Evolutionary conservation across 23 red algal species (phyloP), one percentile per base, ranked within the genome.

Genomic region (Porphyridium purpureum): DNA sequence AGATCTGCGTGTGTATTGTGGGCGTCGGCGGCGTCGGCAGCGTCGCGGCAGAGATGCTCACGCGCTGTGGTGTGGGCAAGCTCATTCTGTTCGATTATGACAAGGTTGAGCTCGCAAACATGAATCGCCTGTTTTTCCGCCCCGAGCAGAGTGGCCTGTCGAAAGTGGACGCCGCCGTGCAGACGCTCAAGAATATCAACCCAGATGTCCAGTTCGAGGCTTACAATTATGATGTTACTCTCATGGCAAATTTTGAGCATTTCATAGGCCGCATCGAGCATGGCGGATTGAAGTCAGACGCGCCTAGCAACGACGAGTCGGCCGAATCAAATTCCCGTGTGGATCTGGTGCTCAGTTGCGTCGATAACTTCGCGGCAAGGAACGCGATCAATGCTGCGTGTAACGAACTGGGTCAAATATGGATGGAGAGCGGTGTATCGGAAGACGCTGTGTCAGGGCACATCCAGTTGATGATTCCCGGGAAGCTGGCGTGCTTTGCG

Each of bases 1-100:
- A 28, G 21, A 51, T 46, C 20, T 33, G 66, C 4, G 62, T 93
- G 15, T 57, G 50, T 14, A 53, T 93, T 5, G 72, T 93, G 4
- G 84, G 84, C 30, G 65, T 93, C 20, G 84, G 84, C 15, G 84
- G 84, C 23, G 70, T 93, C 1, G 84, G 84, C 0, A 60, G 59
- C 4, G 84, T 93, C 22, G 84, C 72, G 24, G 84, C 84, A 6
- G 84, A 93, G 44, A 93, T 93, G 84, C 74, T 93, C 33, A 81
- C 76, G 19, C 75, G 84, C 34, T 93, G 74, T 36, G 84, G 84
- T 25, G 70, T 93, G 29, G 84, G 84, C 31, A 80, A 80, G 30
- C 68, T 93, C 2, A 51, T 72, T 36, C 66, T 93, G 20, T 80
- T 93, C 35, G 84, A 93, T 59, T 69, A 72, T 35, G 84, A 93